Evolutionary conservation across 108 stramenopile genomes (phyloP).

Genomic region (Epipyxis sp.): DNA sequence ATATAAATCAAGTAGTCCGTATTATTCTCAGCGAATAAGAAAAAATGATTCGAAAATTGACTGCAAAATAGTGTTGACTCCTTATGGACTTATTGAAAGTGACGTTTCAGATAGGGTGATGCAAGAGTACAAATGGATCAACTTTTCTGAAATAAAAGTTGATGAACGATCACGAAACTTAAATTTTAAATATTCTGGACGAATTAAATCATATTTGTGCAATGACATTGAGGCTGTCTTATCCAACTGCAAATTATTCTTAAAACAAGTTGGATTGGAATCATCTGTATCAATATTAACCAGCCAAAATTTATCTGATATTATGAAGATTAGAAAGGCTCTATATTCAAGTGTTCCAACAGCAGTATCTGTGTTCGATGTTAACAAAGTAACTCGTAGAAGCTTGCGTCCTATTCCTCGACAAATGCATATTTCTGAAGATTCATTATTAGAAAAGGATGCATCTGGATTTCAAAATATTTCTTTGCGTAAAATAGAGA

Average conservation of each 20-base stretch:
- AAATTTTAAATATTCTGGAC: conserved; percentile 21
- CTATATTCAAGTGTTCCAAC: not conserved
- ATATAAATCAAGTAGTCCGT: not conserved
- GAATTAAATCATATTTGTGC: conserved; percentile 3
- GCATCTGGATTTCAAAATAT: conserved; percentile 22
- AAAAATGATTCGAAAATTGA: conserved; percentile 13
- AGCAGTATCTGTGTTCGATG: conserved; percentile 27
- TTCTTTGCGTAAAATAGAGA: not conserved
- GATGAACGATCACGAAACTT: not conserved
- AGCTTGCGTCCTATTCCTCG: conserved; percentile 22
- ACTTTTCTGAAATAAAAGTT: not conserved
- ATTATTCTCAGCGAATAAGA: not conserved
- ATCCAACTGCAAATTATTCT: not conserved
- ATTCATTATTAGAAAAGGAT: conserved; percentile 22
- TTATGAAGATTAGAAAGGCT: not conserved
- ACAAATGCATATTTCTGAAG: conserved; percentile 26
- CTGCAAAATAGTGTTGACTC: not conserved
- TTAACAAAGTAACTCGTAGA: conserved; percentile 10
- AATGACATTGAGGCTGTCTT: not conserved
- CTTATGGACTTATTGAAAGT: not conserved
- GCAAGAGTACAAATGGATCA: conserved; percentile 33
- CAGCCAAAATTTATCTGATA: not conserved
- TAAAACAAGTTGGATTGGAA: not conserved
- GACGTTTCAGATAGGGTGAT: not conserved
- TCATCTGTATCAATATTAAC: not conserved